phyloP scores from a whole-genome alignment of 371 early-diverging fungal species.

The Haplosporangium sp. region DNA sequence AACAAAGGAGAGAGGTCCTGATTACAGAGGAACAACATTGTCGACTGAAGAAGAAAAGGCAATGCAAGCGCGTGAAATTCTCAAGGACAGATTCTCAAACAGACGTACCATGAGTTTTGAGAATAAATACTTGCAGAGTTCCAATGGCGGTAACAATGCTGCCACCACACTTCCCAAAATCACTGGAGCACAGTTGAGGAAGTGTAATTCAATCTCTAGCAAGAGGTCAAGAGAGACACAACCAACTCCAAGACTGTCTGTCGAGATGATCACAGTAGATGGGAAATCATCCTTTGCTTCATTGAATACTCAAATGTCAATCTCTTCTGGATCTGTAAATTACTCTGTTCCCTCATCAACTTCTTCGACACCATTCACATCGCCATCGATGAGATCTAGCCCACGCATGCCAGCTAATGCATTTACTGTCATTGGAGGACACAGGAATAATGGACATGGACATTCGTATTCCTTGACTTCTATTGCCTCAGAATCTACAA shows the following conservation, averaged over 20 bases:
- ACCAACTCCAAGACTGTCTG: conserved; percentile 15
- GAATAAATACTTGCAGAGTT: conserved; percentile 1
- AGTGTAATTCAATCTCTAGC: conserved; percentile 17
- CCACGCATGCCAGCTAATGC: not conserved
- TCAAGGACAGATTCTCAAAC: conserved; percentile 22
- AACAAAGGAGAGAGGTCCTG: conserved; percentile 10
- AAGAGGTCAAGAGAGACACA: not conserved
- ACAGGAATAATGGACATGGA: not conserved
- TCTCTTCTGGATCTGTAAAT: conserved; percentile 9
- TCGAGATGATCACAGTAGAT: conserved; percentile 2
- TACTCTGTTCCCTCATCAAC: conserved; percentile 5
- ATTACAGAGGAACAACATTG: conserved; percentile 18
- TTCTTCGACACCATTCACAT: conserved; percentile 16
- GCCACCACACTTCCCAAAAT: not conserved
- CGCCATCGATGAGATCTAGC: conserved; percentile 17
- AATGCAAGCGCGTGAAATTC: conserved; percentile 17
- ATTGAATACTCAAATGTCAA: not conserved
- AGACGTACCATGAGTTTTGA: conserved; percentile 46
- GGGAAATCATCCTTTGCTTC: conserved; percentile 2
- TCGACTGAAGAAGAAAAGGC: not conserved
- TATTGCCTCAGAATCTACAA: conserved; percentile 13
- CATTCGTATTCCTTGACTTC: conserved; percentile 29
- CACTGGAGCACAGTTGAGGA: not conserved
- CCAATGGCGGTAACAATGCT: not conserved
- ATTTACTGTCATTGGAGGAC: not conserved